Evolutionary conservation across 768 basidiomycete species (phyloP).

Genomic region (Paxillus involutus): DNA sequence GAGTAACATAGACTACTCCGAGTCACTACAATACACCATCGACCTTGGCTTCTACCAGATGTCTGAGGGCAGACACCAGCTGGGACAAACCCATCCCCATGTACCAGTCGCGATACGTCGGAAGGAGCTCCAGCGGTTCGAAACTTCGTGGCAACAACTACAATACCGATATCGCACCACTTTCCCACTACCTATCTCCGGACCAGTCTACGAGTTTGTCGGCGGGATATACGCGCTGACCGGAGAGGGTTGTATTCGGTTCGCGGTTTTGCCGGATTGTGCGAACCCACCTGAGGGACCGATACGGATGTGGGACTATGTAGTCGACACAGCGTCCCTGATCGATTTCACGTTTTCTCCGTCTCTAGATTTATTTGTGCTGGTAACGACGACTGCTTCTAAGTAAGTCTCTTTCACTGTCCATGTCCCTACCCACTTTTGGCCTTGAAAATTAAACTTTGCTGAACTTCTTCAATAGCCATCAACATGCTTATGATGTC

Average conservation of each 20-base stretch:
- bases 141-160: slow-evolving; percentile 49
- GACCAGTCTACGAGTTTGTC: slow-evolving; percentile 51
- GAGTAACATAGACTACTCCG: slow-evolving; percentile 40
- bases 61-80: slow-evolving; percentile 33
- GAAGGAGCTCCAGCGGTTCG: slow-evolving; percentile 39
- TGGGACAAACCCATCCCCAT: slow-evolving; percentile 12
- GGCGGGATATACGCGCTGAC: slow-evolving; percentile 48
- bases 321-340: slow-evolving; percentile 41
- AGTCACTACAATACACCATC: slow-evolving; percentile 47
- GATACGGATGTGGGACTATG: slow-evolving; percentile 41
- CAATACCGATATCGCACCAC: slow-evolving; percentile 37
- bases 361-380: slow-evolving; percentile 51
- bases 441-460: background rate
- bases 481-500: slow-evolving; percentile 45
- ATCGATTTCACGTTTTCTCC: slow-evolving; percentile 62
- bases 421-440: background rate
- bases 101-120: slow-evolving; percentile 42
- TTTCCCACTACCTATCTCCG: slow-evolving; percentile 42
- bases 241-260: slow-evolving; percentile 47
- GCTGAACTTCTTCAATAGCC: slow-evolving; percentile 25
- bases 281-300: slow-evolving; percentile 2
- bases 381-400: slow-evolving; percentile 43
- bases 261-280: slow-evolving; percentile 26
- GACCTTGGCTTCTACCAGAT: slow-evolving; percentile 49
- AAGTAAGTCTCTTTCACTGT: slow-evolving; percentile 34